phyloP scores from a whole-genome alignment of 768 basidiomycete species.

The Suillus ampliporus region DNA sequence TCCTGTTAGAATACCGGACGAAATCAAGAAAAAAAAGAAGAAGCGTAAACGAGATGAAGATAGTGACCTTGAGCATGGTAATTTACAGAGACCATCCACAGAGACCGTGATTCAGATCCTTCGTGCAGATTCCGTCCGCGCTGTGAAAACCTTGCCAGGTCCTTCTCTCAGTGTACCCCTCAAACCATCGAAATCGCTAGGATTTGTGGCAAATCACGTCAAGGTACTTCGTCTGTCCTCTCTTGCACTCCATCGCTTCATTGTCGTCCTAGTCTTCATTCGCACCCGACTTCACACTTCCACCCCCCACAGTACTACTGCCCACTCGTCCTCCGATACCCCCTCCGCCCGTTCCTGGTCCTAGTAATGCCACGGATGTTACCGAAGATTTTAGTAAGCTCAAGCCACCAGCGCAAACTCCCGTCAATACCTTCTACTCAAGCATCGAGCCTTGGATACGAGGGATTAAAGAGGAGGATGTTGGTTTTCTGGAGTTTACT shows the following conservation, averaged over 20 bases:
- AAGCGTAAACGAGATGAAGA: slow-evolving; percentile 83
- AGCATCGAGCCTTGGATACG: slow-evolving; percentile 91
- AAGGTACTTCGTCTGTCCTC: slow-evolving; percentile 50
- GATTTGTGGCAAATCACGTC: slow-evolving; percentile 47
- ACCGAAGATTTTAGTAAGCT: slow-evolving; percentile 87
- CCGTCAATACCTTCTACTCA: slow-evolving; percentile 80
- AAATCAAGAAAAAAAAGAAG: slow-evolving; percentile 81
- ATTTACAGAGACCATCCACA: slow-evolving; percentile 12
- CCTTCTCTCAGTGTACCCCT: slow-evolving; percentile 44
- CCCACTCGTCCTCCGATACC: slow-evolving; percentile 67
- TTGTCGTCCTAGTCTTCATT: slow-evolving; percentile 27
- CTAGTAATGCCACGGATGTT: slow-evolving; percentile 83
- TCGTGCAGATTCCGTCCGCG: slow-evolving; percentile 53
- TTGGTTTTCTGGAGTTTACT: slow-evolving; percentile 90
- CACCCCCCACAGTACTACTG: slow-evolving; percentile 54
- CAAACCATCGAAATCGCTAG: slow-evolving; percentile 62
- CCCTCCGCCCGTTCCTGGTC: slow-evolving; percentile 72
- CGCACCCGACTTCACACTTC: slow-evolving; percentile 69
- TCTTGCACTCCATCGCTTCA: slow-evolving; percentile 18
- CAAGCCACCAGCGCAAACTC: slow-evolving; percentile 75
- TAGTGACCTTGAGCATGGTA: slow-evolving; percentile 70
- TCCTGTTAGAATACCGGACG: slow-evolving; percentile 44
- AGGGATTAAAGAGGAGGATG: slow-evolving; percentile 90
- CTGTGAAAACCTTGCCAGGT: slow-evolving; percentile 66
- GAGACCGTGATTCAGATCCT: slow-evolving; percentile 14